Evolutionary conservation across 169 alveolate genomes (phyloP), one percentile per base, ranked within the genome.

Genomic region (Miamiensis avidus): DNA sequence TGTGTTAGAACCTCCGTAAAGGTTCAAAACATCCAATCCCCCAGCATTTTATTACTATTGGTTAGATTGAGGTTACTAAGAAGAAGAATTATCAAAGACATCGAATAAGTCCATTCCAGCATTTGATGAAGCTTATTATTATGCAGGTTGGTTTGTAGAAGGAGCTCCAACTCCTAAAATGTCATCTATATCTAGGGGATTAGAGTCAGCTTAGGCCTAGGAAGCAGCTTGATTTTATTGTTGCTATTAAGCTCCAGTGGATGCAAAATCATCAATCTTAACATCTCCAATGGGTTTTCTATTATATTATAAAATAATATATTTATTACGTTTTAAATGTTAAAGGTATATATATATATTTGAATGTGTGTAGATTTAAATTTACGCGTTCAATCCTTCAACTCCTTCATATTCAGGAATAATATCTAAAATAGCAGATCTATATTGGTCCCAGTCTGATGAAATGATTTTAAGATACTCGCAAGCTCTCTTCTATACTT

Each of bases 401-500:
- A 74, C 76, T 20, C 74, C 69, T 75, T 86, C 34, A 32, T 75
- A 82, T 16, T 49, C 30, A 86, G 95, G 95, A 76, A 89, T 85
- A 33, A 90, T 85, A 65, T 92, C 94, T 75, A 89, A 90, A 27
- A 92, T 92, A 29, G 89, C 90, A 27, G 69, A 72, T 78, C 94
- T 82, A 74, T 92, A 89, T 1, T 81, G 65, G 75, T 92, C 93
- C 95, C 95, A 92, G 31, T 74, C 64, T 1, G 75, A 34, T 65
- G 89, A 94, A 72, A 92, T 85, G 15, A 92, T 76, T 49, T 91
- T 77, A 49, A 88, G 34, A 87, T 85, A 92, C 78, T 92, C 95
- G 34, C 91, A 85, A 28, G 95, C 91, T 79, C 95, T 85, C 77
- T 92, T 89, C 77, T 91, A 88, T 15, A 92, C 91, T 72, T 92